phyloP scores from a whole-genome alignment of 306 rosid species.

The Cercis canadensis region DNA sequence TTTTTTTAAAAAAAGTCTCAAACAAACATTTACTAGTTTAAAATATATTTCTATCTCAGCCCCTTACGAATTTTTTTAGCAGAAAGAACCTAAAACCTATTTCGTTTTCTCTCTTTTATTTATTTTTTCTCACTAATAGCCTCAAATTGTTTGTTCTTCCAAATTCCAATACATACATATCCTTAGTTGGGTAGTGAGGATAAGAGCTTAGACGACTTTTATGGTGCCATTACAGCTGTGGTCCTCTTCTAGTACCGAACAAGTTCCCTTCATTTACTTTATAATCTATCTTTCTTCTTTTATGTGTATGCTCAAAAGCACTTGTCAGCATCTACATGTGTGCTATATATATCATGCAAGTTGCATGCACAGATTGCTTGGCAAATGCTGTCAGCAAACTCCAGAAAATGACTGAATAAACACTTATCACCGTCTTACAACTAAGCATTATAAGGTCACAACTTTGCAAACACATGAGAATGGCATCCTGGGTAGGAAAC shows the following conservation, averaged over 20 bases:
- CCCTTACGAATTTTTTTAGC: not conserved
- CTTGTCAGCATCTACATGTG: constrained; percentile 40
- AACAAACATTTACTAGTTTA: not conserved
- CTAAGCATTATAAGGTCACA: not conserved
- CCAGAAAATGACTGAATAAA: no score
- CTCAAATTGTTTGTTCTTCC: not conserved
- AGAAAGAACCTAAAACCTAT: not conserved
- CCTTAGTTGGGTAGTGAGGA: constrained; percentile 3
- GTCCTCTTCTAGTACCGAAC: constrained; percentile 14
- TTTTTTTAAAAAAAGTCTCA: no score
- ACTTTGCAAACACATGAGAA: not conserved
- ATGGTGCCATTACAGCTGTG: constrained; percentile 24
- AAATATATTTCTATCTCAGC: no score
- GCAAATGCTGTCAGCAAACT: not conserved
- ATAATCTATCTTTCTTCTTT: constrained; percentile 35
- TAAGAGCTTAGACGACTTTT: constrained; percentile 3
- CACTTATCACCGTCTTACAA: not conserved
- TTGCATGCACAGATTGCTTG: constrained; percentile 16
- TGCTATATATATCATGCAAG: constrained; percentile 2
- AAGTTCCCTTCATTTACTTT: no score
- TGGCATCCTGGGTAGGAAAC: no score
- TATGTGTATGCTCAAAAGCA: constrained; percentile 29
- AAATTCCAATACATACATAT: no score
- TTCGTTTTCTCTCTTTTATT: not conserved
- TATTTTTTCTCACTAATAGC: no score